Evolutionary conservation across 805 yeast species (phyloP).

Genomic region (Ogataea pignaliae): DNA sequence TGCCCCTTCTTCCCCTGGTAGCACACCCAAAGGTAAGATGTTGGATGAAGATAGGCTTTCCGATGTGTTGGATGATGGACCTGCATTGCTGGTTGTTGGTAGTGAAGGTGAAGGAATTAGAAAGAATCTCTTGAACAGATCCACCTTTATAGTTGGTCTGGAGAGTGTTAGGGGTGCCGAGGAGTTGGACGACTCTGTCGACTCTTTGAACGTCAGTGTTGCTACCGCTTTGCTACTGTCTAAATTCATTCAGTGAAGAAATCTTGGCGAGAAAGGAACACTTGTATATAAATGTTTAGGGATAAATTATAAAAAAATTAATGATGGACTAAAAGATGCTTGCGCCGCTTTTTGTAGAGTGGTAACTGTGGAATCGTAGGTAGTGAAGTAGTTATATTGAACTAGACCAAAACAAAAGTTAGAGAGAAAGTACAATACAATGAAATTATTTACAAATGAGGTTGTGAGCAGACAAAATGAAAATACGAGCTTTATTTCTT

Average conservation of each 20-base stretch:
- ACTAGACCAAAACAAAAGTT: too few species aligned
- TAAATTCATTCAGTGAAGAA: slow-evolving; percentile 10
- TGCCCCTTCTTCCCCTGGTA: slow-evolving; percentile 24
- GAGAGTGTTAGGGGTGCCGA: slow-evolving; percentile 21
- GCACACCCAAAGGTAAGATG: slow-evolving; percentile 11
- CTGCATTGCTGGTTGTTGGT: slow-evolving; percentile 72
- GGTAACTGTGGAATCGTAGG: too few species aligned
- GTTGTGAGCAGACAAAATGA: too few species aligned
- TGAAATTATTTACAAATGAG: neutral
- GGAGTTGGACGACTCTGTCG: slow-evolving; percentile 41
- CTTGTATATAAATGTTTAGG: neutral
- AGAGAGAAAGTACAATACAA: neutral
- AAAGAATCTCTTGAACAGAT: slow-evolving; percentile 52
- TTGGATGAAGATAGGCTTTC: slow-evolving; percentile 41
- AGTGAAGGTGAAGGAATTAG: slow-evolving; percentile 85
- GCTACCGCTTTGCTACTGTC: slow-evolving; percentile 70
- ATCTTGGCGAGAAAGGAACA: neutral
- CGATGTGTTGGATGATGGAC: slow-evolving; percentile 41
- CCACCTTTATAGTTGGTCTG: slow-evolving; percentile 48
- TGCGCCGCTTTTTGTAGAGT: too few species aligned
- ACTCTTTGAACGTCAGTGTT: slow-evolving; percentile 85
- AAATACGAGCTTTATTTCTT: neutral
- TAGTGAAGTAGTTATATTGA: too few species aligned
- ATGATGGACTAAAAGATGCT: too few species aligned
- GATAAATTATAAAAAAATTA: too few species aligned